Evolutionary conservation across 805 yeast genomes (phyloP).

Genomic region (Dipodascus geniculatus): DNA sequence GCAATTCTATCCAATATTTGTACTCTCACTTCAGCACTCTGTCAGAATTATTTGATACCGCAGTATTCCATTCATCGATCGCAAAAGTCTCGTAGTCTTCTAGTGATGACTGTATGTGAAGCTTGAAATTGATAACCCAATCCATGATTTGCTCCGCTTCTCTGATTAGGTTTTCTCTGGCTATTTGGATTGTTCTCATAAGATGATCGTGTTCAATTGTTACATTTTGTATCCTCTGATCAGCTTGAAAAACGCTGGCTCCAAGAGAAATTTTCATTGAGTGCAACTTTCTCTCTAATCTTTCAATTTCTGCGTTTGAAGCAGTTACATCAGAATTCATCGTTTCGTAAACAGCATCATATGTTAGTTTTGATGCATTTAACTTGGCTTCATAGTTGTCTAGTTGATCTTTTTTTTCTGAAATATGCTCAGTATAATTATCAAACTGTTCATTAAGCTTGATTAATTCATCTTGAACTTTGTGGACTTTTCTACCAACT

Average conservation of each 20-base stretch:
- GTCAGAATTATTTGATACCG: too few species aligned
- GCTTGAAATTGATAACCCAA: conserved; percentile 49
- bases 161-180: conserved; percentile 38
- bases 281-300: conserved; percentile 46
- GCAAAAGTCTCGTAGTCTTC: conserved; percentile 39
- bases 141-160: conserved; percentile 49
- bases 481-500: conserved; percentile 35
- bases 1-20: too few species aligned
- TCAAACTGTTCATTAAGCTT: conserved; percentile 49
- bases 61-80: not conserved
- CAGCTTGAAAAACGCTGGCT: conserved; percentile 38
- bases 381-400: conserved; percentile 49
- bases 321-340: conserved; percentile 41
- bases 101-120: conserved; percentile 50
- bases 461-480: conserved; percentile 44
- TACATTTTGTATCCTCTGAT: conserved; percentile 38
- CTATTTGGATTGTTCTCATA: conserved; percentile 33
- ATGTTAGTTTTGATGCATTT: conserved; percentile 38
- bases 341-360: conserved; percentile 44
- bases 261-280: conserved; percentile 37
- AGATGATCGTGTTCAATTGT: conserved; percentile 42
- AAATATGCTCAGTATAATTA: conserved; percentile 39
- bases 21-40: too few species aligned
- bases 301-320: conserved; percentile 52
- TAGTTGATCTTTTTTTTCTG: conserved; percentile 43